Conservation (phyloP, 306 rosid genomes). For the Gastrolobium bilobum region DNA sequence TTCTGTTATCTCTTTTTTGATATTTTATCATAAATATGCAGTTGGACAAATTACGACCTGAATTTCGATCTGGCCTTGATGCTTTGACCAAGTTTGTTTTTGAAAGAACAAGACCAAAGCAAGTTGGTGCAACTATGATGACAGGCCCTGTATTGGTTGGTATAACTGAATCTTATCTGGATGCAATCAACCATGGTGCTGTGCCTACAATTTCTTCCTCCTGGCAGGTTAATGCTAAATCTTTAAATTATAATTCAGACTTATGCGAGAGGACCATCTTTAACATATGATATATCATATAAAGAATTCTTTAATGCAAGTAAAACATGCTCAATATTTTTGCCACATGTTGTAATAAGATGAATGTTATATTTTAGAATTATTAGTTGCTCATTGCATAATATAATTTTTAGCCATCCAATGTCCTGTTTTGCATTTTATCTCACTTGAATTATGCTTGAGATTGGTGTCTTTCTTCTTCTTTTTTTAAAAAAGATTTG, state of each 20-base stretch:
- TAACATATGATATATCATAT: not conserved
- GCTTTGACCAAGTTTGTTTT: constrained; percentile 87
- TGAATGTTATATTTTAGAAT: constrained; percentile 28
- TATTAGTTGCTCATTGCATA: constrained; percentile 18
- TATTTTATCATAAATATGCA: constrained; percentile 53
- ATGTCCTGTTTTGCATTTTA: constrained; percentile 24
- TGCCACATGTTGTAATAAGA: constrained; percentile 11
- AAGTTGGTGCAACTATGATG: constrained; percentile 95
- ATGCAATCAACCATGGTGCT: constrained; percentile 95
- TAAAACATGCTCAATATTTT: constrained; percentile 7
- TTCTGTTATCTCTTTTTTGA: constrained; percentile 27
- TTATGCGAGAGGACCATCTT: not conserved
- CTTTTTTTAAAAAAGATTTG: not conserved
- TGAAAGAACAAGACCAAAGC: constrained; percentile 96
- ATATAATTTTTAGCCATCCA: constrained; percentile 3
- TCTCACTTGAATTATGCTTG: not conserved
- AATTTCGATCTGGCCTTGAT: constrained; percentile 83
- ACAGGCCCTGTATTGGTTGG: constrained; percentile 95
- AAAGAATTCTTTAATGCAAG: not conserved
- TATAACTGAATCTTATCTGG: constrained; percentile 83
- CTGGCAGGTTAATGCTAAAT: constrained; percentile 83
- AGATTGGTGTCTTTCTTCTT: not conserved
- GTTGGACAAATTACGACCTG: constrained; percentile 86
- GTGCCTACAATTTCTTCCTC: constrained; percentile 96
- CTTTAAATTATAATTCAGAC: constrained; percentile 9